Evolutionary conservation across 2,329 filamentous ascomycete species (phyloP).

Genomic region (Thielaviopsis punctulata): DNA sequence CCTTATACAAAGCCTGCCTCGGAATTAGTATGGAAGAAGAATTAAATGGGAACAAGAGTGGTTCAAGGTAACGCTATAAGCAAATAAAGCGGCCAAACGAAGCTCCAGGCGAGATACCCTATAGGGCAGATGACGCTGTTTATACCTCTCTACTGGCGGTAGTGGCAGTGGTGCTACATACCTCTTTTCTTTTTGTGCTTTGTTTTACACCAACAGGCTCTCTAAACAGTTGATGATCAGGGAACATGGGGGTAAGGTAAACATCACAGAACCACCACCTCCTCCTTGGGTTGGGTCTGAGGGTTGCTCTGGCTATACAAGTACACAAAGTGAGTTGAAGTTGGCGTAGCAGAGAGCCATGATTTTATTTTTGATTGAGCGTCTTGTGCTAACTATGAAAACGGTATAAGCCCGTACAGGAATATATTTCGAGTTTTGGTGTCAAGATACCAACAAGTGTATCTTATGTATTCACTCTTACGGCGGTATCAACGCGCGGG

Average conservation of each 20-base stretch:
- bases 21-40: neutral
- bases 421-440: too few species aligned
- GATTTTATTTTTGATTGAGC: too few species aligned
- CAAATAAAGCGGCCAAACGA: neutral
- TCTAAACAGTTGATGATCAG: neutral
- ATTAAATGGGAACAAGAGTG: neutral
- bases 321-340: neutral
- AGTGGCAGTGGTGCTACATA: neutral
- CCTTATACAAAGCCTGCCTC: neutral
- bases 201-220: neutral
- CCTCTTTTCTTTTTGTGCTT: neutral
- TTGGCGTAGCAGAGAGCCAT: too few species aligned
- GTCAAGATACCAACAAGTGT: too few species aligned
- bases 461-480: too few species aligned
- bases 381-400: too few species aligned
- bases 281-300: neutral
- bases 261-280: neutral
- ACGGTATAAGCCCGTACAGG: too few species aligned
- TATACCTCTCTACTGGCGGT: too few species aligned
- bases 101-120: too few species aligned
- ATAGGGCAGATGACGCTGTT: neutral
- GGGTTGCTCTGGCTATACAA: neutral
- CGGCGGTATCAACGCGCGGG: too few species aligned
- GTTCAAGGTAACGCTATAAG: neutral
- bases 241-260: neutral